Evolutionary conservation across 345 rosid genomes (phyloP).

Genomic region (Gossypium stocksii): DNA sequence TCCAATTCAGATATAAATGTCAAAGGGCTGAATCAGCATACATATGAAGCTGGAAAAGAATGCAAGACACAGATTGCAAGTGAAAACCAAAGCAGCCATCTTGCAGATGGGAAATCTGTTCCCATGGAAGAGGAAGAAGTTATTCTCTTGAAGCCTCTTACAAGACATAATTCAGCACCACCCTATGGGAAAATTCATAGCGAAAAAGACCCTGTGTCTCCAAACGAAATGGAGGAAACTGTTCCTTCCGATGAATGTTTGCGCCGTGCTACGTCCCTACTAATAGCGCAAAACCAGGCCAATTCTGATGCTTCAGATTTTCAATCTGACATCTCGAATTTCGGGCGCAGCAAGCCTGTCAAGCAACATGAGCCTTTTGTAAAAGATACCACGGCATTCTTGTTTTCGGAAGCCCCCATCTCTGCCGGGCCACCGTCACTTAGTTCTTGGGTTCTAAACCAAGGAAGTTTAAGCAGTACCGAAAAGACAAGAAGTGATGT

Average conservation of each 20-base stretch:
- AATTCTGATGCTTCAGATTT: constrained; percentile 32
- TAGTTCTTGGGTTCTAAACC: constrained; percentile 69
- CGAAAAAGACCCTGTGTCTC: constrained; percentile 25
- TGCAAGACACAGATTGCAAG: constrained; percentile 24
- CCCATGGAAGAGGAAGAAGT: constrained; percentile 86
- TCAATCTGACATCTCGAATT: constrained; percentile 44
- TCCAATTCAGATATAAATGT: constrained; percentile 4
- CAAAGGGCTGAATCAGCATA: constrained; percentile 18
- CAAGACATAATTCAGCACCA: constrained; percentile 84
- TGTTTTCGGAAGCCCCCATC: constrained; percentile 33
- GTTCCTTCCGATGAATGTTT: constrained; percentile 58
- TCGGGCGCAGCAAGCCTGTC: constrained; percentile 27
- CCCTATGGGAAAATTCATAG: constrained; percentile 27
- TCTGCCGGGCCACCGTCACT: constrained; percentile 83
- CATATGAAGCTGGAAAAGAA: constrained; percentile 10
- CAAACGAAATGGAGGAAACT: constrained; percentile 31
- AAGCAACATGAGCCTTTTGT: constrained; percentile 41
- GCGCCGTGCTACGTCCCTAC: constrained; percentile 67
- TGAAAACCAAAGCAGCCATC: constrained; percentile 27
- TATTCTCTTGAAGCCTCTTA: constrained; percentile 90
- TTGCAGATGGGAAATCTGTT: constrained; percentile 31
- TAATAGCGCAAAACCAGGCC: constrained; percentile 49
- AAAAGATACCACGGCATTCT: constrained; percentile 26
- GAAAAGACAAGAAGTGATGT: constrained; percentile 34
- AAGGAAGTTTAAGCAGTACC: constrained; percentile 32